These are phyloP conservation scores for Viola pubescens DNA, from an alignment of 441 rosid genomes.

Conservation along the genomic window DNA sequence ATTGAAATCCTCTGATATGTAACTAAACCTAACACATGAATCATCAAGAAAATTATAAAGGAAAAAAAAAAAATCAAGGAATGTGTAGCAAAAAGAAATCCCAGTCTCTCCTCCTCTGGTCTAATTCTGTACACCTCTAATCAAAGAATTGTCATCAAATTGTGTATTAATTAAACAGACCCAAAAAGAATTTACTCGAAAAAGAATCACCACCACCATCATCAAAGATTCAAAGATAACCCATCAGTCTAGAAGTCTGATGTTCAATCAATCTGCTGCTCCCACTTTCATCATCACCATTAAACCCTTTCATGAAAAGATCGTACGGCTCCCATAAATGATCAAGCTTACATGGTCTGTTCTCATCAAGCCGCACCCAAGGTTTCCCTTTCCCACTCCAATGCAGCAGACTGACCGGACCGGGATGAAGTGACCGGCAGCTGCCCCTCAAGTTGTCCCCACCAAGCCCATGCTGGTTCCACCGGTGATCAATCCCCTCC, in stretches of 20 bases:
- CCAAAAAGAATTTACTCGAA: not conserved
- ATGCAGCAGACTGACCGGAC: conserved; percentile 82
- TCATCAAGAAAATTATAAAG: not conserved
- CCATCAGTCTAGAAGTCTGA: not conserved
- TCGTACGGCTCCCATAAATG: conserved; percentile 79
- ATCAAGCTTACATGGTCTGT: conserved; percentile 70
- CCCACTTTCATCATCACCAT: conserved; percentile 19
- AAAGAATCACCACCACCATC: conserved; percentile 9
- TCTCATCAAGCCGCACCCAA: conserved; percentile 70
- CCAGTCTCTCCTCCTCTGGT: conserved; percentile 8
- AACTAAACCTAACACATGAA: not conserved
- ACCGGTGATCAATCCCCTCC: conserved; percentile 67
- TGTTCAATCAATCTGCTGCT: not conserved
- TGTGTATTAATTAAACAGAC: conserved; percentile 13
- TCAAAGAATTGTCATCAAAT: conserved; percentile 44
- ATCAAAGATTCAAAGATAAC: not conserved
- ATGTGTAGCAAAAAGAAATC: conserved; percentile 7
- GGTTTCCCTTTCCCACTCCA: conserved; percentile 99
- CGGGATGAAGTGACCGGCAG: conserved; percentile 70
- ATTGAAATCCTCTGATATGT: conserved; percentile 6
- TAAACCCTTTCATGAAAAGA: conserved; percentile 28
- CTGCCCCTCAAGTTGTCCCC: conserved; percentile 87
- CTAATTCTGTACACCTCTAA: conserved; percentile 40
- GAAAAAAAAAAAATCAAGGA: conserved; percentile 2
- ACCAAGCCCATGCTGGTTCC: conserved; percentile 95